A percentile compares a stretch with the other conserved stretches of the same genome.
Evolutionary conservation across 257 asterid genomes (phyloP).

Genomic region (Penstemon newberryi): DNA sequence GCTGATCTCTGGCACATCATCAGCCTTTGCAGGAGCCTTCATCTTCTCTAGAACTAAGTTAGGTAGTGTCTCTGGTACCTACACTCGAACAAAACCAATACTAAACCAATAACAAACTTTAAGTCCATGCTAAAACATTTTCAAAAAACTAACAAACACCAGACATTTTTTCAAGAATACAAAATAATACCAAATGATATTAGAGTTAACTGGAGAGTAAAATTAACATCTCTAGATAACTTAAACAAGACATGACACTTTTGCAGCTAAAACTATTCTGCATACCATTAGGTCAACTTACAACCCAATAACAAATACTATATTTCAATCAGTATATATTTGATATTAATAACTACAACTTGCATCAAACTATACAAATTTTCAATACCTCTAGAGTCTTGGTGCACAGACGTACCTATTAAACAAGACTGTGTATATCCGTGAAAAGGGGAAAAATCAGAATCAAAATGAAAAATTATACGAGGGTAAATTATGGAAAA

Average conservation of each 20-base stretch:
- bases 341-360: neutral
- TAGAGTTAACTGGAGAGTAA: neutral
- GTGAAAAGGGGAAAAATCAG: no score
- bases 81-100: conserved; percentile 21
- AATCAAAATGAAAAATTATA: neutral
- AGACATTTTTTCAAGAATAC: no score
- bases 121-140: neutral
- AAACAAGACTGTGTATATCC: no score
- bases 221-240: neutral
- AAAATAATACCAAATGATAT: neutral
- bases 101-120: neutral
- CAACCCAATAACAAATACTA: neutral
- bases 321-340: no score
- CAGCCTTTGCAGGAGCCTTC: conserved; percentile 75
- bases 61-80: conserved; percentile 89
- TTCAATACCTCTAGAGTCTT: no score
- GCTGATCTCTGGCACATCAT: conserved; percentile 72
- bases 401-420: no score
- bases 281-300: no score
- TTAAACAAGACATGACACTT: neutral
- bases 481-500: neutral
- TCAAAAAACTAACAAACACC: no score
- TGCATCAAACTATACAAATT: neutral
- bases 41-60: conserved; percentile 64
- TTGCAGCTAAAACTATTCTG: neutral